Evolutionary conservation across 768 basidiomycete species (phyloP), one percentile per base, ranked within the genome.

Genomic region (Boletus reticuloceps): DNA sequence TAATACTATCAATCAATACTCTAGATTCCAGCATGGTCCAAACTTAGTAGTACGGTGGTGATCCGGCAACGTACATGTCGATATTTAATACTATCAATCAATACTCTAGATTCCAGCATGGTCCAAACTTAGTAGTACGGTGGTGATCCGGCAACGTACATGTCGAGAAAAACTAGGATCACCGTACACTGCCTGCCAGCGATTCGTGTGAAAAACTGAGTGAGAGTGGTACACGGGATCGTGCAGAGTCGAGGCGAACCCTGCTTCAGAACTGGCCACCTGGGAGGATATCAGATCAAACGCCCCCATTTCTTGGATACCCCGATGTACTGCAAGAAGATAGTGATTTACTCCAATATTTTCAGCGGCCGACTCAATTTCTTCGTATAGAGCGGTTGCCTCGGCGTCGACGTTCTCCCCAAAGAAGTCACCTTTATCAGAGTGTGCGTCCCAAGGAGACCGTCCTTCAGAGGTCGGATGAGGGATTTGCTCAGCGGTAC

Each of bases 281-380:
- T 74, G 29, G 14, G 54, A 29, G 29, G 22, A 34, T 20, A 29
- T 61, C 11, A 58, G 54, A 42, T n/a, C n/a, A n/a, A n/a, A n/a
- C n/a, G n/a, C n/a, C n/a, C n/a, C n/a, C n/a, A n/a, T n/a, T n/a
- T n/a, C 34, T 25, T n/a, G 17, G 32, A 54, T 25, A 89, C 81
- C 2, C 88, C 88, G 49, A 85, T 76, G 40, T 85, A 77, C 70
- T 98, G 92, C 63, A 98, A 72, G 75, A 98, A 97, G 11, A 92
- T 88, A 0, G 95, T 97, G 80, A 0, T 40, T 37, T 36, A 94
- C 70, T 20, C 78, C 80, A 3, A 71, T 64, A 11, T 73, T 67
- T 25, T 73, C 65, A 29, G 68, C 67, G 5, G 68, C 58, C 3
- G 63, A 65, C 41, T 54, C 41, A 45, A 42, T 58, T 48, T 67